phyloP scores from a whole-genome alignment of 257 asterid species.

The Henckelia pumila region DNA sequence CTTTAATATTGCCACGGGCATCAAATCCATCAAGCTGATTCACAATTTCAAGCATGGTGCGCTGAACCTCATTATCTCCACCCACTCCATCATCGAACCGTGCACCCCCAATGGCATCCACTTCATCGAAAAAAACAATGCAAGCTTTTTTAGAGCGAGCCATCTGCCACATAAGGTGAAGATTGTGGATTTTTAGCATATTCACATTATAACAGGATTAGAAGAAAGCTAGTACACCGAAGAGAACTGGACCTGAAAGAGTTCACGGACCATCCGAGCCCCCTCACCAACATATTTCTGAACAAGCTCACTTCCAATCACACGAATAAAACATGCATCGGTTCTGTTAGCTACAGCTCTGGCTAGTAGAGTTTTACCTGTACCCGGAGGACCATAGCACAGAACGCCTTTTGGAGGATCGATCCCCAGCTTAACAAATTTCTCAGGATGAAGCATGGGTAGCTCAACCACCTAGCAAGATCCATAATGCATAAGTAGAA shows the following conservation, averaged over 20 bases:
- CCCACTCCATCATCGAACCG: slow-evolving; percentile 97
- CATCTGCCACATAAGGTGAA: slow-evolving; percentile 52
- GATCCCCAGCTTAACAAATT: slow-evolving; percentile 92
- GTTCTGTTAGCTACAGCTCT: slow-evolving; percentile 98
- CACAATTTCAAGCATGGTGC: slow-evolving; percentile 98
- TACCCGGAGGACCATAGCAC: slow-evolving; percentile 98
- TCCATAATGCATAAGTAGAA: not conserved
- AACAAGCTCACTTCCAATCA: slow-evolving; percentile 96
- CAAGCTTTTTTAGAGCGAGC: slow-evolving; percentile 99
- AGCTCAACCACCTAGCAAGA: slow-evolving; percentile 82
- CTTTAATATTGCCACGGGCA: slow-evolving; percentile 97
- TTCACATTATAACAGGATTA: not conserved
- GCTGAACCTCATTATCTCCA: slow-evolving; percentile 98
- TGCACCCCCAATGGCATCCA: slow-evolving; percentile 98
- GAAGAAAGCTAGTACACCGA: not conserved
- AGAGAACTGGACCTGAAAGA: slow-evolving; percentile 74
- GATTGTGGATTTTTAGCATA: slow-evolving; percentile 3
- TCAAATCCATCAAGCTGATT: slow-evolving; percentile 99
- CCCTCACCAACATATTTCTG: slow-evolving; percentile 99
- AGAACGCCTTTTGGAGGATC: slow-evolving; percentile 99
- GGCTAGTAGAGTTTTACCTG: slow-evolving; percentile 93
- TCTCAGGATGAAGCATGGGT: slow-evolving; percentile 99
- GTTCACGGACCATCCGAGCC: slow-evolving; percentile 99
- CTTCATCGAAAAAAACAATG: slow-evolving; percentile 94
- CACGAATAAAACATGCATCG: slow-evolving; percentile 97